These are phyloP conservation scores for Thymus quinquecostatus DNA, from an alignment of 257 asterid species.

Conservation along the genomic window DNA sequence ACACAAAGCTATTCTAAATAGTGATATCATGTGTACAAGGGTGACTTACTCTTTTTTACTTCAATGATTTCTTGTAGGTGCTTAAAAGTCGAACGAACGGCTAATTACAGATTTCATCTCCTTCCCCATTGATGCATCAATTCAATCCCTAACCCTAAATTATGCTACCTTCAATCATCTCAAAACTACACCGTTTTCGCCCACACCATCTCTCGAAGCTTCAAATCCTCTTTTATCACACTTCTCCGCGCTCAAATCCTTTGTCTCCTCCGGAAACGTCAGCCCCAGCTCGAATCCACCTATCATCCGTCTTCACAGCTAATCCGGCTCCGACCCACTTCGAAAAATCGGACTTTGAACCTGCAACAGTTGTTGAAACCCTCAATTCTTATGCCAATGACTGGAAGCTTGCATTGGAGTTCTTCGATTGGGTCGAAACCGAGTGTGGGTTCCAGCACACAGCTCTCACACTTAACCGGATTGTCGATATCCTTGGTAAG, in stretches of 20 bases:
- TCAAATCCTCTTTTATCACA: conserved; percentile 37
- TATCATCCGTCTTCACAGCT: conserved; percentile 24
- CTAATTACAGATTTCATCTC: too few relatives aligned
- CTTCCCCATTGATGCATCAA: not conserved
- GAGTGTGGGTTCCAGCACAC: conserved; percentile 64
- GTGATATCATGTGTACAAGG: too few relatives aligned
- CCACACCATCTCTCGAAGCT: conserved; percentile 40
- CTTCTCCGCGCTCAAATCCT: conserved; percentile 31
- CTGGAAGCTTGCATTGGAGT: conserved; percentile 83
- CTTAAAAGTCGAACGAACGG: too few relatives aligned
- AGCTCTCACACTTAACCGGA: conserved; percentile 63
- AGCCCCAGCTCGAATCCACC: conserved; percentile 26
- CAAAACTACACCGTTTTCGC: conserved; percentile 38
- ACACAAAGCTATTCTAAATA: too few relatives aligned
- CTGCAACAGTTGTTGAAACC: conserved; percentile 54
- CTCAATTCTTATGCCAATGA: conserved; percentile 76
- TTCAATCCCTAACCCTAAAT: conserved; percentile 14
- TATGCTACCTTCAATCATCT: conserved; percentile 49
- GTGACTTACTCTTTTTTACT: too few relatives aligned
- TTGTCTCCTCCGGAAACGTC: conserved; percentile 33
- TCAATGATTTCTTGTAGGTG: too few relatives aligned
- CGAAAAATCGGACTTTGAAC: conserved; percentile 38
- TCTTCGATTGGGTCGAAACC: conserved; percentile 82
- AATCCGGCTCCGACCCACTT: conserved; percentile 33
- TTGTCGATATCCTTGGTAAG: conserved; percentile 82